Base-by-base conservation (phyloP, 495 filamentous ascomycete genomes). In the Trichoderma parareesei region DNA sequence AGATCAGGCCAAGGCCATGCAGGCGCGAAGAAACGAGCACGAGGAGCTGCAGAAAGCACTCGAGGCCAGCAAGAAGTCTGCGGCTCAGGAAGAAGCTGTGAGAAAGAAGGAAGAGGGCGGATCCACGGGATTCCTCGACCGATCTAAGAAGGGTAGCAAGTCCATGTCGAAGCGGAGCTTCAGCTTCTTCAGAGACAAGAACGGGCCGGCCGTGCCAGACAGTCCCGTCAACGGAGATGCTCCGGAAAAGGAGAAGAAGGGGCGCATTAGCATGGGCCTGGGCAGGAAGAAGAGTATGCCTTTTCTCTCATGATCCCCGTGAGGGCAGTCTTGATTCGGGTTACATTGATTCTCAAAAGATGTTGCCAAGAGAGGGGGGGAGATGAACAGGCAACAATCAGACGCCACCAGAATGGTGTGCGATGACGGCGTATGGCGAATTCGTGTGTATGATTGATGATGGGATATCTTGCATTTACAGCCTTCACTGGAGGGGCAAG, bases 221-320 rank as follows among this genome's bases (percentile, higher is more conserved):
- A 9, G 73, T 41, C 11, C 27, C 10, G 49, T 59, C 2, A 61
- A 71, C 61, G 70, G 70, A 65, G 73, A 73, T 57, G 33, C 62
- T 53, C 63, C 69, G 10, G 72, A 74, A 37, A 75, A 73, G 62
- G 63, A 70, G 67, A 65, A 79, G 11, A 83, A 79, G 67, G 78
- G 78, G 48, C 74, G 86, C 64, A 85, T 88, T 68, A 85, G 77
- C 66, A 83, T 84, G 64, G 76, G 82, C 64, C 67, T 88, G 61
- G 83, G 84, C 18, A 76, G 79, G 67, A 88, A 87, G 75, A 88
- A 86, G 77, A 84, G 81, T 69, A 74, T 70, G 73, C 71, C 38
- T 77, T 57, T 35, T 27, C 20, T 57, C 4, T 8, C 53, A 35
- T 57, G 37, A 37, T 14, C 33, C 2, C 7, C 11, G 27, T 35